These are phyloP conservation scores for Penicillium odoratum DNA, from an alignment of 495 filamentous ascomycete species.

Conservation along the genomic window DNA sequence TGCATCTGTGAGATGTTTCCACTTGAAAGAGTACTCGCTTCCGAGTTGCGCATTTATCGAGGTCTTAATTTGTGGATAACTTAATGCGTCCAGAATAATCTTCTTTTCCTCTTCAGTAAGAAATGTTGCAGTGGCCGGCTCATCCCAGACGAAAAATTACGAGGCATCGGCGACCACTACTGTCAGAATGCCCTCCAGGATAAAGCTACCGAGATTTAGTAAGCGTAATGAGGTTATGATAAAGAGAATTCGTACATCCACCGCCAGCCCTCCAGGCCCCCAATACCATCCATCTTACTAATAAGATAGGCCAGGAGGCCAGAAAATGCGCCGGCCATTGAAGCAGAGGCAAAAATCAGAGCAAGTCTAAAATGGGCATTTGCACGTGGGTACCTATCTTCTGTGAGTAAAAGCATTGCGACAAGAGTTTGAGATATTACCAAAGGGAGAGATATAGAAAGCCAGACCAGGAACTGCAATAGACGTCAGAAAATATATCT, in stretches of 20 bases:
- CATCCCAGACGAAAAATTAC: constrained; percentile 10
- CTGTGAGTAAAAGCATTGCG: background rate
- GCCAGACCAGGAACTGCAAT: constrained; percentile 14
- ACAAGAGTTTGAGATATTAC: background rate
- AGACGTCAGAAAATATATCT: background rate
- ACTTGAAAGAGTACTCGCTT: constrained; percentile 6
- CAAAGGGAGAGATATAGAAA: constrained; percentile 14
- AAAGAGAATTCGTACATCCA: constrained; percentile 10
- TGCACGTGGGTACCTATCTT: constrained; percentile 9
- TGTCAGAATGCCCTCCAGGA: constrained; percentile 12
- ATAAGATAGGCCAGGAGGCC: constrained; percentile 15
- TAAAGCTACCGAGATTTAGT: constrained; percentile 5
- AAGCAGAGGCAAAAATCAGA: constrained; percentile 13
- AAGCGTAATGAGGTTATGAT: background rate
- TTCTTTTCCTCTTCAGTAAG: constrained; percentile 9
- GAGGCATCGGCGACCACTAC: constrained; percentile 8
- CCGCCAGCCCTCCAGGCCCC: constrained; percentile 13
- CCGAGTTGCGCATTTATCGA: constrained; percentile 7
- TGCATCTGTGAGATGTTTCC: constrained; percentile 8
- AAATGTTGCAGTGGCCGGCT: constrained; percentile 12
- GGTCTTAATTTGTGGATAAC: background rate
- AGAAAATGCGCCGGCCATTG: constrained; percentile 17
- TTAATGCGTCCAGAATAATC: constrained; percentile 4
- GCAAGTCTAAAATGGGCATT: constrained; percentile 14
- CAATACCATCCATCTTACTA: constrained; percentile 14